Base-by-base conservation (phyloP, 2,329 filamentous ascomycete genomes). In the Arthrobotrys iridis region DNA sequence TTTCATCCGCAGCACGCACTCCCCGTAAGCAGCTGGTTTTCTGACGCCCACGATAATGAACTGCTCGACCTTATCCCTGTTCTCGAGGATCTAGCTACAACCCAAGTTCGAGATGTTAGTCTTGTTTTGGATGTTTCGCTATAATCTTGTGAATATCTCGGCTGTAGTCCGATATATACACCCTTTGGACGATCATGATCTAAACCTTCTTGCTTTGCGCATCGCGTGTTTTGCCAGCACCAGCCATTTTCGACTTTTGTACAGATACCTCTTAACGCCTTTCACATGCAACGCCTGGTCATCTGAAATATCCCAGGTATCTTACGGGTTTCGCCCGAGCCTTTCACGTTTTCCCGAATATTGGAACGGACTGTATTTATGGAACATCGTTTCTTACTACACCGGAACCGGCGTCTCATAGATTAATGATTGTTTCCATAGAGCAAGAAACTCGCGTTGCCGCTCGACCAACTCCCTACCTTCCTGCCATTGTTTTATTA, bases 21-120 rank as follows among this genome's bases (percentile, higher is more conserved):
- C 57, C 95, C 95, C 24, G 99, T 99, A 84, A 97, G 93, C 87
- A 98, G 94, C 86, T 99, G 95, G 95, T 99, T 99, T 85, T 97
- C 93, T 78, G 95, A 99, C 84, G 95, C 95, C 77, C 95, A 99
- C 83, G 95, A 99, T 85, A 99, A 99, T 84, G 95, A 99, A 86
- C 87, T 99, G 77, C 87, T 99, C 80, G 95, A 99, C 82, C 86
- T 99, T 80, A 98, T 99, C 82, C 95, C 95, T 62, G 95, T 99
- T 80, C 92, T 99, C 78, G 95, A 99, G 86, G 95, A 99, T 83
- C 87, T 99, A 81, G 94, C 95, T 77, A 90, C 91, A 79, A 83
- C 89, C 74, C 91, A 94, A 82, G 95, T 99, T 77, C 88, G 91
- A 83, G 95, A 99, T 83, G 95, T 99, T 82, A 98, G 94, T 86